Evolutionary conservation across 1,284 basidiomycete species (phyloP), one percentile per base, ranked within the genome.

Genomic region (Rhizoctonia solani): DNA sequence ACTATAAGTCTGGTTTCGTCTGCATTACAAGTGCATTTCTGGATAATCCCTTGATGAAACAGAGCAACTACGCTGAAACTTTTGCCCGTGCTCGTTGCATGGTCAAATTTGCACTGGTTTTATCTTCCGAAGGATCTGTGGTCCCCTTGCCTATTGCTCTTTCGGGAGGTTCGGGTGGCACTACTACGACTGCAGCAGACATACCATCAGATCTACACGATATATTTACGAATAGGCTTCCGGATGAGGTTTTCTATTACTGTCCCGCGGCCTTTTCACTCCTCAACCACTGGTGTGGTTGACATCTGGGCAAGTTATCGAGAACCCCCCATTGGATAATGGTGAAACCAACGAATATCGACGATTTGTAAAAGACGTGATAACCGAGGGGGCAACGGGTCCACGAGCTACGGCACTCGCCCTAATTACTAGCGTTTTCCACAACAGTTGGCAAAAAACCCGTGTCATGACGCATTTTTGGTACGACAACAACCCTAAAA

Each of bases 201-300:
- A 87, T 99, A 39, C 96, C 96, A 0, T 77, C 81, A 47, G 96
- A 99, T 78, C 81, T 99, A 41, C 92, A 97, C 75, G 95, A 98
- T 59, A 90, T 99, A 71, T 99, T 98, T 79, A 97, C 95, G 2
- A 84, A 92, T 76, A 89, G 94, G 39, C 83, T 99, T 16, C 96
- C 97, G 0, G 96, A 99, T 78, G 95, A 99, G 76, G 84, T 98
- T 68, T 98, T 96, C 80, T 96, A 90, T 78, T 96, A 98, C 84
- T 99, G 68, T 98, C 95, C 52, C 87, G 94, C 16, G 96, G 96
- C 5, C 84, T 99, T 27, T 79, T 98, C 67, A 88, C 88, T 11
- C 90, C 94, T 0, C 90, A 92, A 71, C 87, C 94, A 8, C 85
- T 99, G 16, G 89, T 94, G 23, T 96, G 93, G 88, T 85, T 99